phyloP scores from a whole-genome alignment of 176 grass and related monocot species.

The Aechmea fasciata region DNA sequence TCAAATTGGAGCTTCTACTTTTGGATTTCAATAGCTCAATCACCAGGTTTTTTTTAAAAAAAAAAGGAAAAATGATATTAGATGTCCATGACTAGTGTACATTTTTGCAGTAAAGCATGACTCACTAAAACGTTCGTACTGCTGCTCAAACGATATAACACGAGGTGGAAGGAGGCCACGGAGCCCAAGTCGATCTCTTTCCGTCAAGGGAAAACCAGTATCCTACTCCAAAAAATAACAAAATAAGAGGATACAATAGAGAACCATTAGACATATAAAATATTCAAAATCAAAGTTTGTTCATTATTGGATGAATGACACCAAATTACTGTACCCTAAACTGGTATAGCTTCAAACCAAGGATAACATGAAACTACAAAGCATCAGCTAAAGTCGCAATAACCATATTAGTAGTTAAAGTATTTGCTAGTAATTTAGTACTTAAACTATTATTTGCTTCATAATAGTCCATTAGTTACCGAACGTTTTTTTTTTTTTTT shows the following conservation, averaged over 20 bases:
- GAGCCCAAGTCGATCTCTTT: constrained; percentile 92
- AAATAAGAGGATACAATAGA: background rate
- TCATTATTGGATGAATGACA: too few species aligned
- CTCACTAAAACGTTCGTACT: constrained; percentile 97
- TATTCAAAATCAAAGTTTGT: background rate
- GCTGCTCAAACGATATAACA: constrained; percentile 92
- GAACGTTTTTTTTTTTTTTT: too few species aligned
- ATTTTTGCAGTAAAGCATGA: background rate
- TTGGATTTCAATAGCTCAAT: background rate
- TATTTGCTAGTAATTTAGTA: too few species aligned
- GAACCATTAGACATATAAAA: background rate
- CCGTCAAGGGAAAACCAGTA: constrained; percentile 89
- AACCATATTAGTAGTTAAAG: too few species aligned
- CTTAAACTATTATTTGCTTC: too few species aligned
- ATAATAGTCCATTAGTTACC: too few species aligned
- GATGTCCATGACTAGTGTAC: background rate
- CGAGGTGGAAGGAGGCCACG: constrained; percentile 89
- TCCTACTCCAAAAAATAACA: constrained; percentile 40
- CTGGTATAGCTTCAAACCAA: too few species aligned
- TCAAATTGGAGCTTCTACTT: background rate
- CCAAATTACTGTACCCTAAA: too few species aligned
- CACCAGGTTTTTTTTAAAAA: background rate
- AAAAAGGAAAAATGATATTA: background rate
- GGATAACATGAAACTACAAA: too few species aligned
- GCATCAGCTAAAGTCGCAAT: too few species aligned